Percentiles rank a stretch among this genome's conserved stretches.
phyloP scores from a whole-genome alignment of 768 basidiomycete species.

The Pilatotrama ljubarskyi region DNA sequence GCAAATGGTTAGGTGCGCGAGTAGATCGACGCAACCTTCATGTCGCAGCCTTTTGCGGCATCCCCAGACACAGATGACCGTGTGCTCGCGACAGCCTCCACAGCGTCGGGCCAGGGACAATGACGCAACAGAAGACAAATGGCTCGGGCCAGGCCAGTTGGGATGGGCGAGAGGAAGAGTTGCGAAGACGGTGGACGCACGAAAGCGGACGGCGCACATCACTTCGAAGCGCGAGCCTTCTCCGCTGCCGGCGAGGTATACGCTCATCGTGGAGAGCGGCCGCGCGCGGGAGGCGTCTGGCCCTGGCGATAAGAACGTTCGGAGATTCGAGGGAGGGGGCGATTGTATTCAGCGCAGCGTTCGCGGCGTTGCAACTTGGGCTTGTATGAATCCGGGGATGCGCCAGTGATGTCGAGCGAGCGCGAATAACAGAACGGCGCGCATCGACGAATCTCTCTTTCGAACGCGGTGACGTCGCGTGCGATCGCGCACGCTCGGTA shows the following conservation, averaged over 20 bases:
- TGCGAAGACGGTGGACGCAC: conserved; percentile 1
- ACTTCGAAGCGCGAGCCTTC: conserved; percentile 9
- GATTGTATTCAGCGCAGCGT: background rate
- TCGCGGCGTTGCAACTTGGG: background rate
- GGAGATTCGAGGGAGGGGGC: background rate
- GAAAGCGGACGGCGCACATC: conserved; percentile 16
- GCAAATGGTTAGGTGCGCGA: conserved; percentile 1
- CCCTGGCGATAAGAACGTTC: background rate
- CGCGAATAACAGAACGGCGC: background rate
- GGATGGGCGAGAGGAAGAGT: background rate
- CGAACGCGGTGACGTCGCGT: background rate
- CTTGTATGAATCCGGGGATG: background rate
- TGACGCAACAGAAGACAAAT: conserved; percentile 1
- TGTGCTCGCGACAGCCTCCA: background rate
- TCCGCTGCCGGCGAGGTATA: background rate
- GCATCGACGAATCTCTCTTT: background rate
- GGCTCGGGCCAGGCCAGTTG: background rate
- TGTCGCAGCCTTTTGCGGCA: too few species aligned
- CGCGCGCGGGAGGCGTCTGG: conserved; percentile 2
- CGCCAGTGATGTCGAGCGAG: background rate
- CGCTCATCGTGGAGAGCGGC: background rate
- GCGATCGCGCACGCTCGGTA: conserved; percentile 5
- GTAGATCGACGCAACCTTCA: background rate
- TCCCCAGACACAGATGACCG: background rate
- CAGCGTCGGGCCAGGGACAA: conserved; percentile 1